A percentile compares a stretch with the other conserved stretches of the same genome.
These are phyloP conservation scores for Cladosporium sp. DNA, from an alignment of 2,329 filamentous ascomycete genomes.

Conservation along the genomic window DNA sequence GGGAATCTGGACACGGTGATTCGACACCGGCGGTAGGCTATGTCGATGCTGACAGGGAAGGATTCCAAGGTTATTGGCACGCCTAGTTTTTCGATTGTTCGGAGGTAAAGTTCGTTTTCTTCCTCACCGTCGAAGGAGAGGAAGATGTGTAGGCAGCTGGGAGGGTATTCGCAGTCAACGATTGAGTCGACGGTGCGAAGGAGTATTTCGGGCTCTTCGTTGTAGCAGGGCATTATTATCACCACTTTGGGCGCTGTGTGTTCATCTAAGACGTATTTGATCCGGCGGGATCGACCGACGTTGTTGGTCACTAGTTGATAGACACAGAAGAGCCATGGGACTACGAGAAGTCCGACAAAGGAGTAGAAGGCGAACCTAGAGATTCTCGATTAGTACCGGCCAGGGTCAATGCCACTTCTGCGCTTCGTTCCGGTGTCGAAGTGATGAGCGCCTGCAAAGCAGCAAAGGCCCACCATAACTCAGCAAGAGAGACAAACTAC, in stretches of 20 bases:
- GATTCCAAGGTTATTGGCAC: conserved; percentile 70
- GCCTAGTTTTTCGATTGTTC: conserved; percentile 77
- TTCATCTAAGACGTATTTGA: conserved; percentile 81
- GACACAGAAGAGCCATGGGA: conserved; percentile 90
- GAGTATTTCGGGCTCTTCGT: conserved; percentile 79
- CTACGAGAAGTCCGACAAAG: conserved; percentile 75
- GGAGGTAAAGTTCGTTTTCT: conserved; percentile 83
- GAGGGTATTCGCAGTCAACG: conserved; percentile 88
- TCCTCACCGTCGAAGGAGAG: conserved; percentile 90
- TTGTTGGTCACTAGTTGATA: conserved; percentile 87
- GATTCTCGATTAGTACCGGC: not conserved
- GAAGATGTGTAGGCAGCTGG: conserved; percentile 89
- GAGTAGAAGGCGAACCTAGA: conserved; percentile 81
- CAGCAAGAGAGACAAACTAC: not conserved
- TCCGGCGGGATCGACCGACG: conserved; percentile 72
- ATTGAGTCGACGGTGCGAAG: conserved; percentile 85
- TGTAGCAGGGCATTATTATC: conserved; percentile 95
- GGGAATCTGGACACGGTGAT: conserved; percentile 89
- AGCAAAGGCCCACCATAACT: too few species aligned
- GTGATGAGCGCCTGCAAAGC: too few species aligned
- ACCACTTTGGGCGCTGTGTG: conserved; percentile 86
- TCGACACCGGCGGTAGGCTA: conserved; percentile 73
- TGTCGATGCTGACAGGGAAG: conserved; percentile 87
- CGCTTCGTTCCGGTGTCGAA: too few species aligned
- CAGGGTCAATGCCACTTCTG: too few species aligned